Conservation (phyloP, 176 grass and related monocot species). For the Bolboschoenus planiculmis region DNA sequence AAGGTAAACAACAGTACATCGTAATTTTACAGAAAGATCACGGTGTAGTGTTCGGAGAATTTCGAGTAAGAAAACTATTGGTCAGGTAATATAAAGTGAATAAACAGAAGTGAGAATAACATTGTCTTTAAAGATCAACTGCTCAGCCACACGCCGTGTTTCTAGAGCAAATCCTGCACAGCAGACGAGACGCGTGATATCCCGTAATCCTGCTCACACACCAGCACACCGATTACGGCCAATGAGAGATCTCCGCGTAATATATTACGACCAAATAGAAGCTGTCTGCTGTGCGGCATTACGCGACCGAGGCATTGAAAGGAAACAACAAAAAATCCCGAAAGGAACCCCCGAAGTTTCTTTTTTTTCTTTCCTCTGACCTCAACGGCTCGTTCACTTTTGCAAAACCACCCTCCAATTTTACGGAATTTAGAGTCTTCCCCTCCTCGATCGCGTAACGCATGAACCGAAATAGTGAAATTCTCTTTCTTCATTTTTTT, state of each 20-base stretch:
- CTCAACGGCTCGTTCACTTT: slow-evolving; percentile 20
- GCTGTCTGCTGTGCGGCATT: not conserved
- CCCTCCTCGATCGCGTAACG: slow-evolving; percentile 14
- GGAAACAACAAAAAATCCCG: not conserved
- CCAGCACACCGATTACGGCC: not conserved
- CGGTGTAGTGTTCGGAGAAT: not conserved
- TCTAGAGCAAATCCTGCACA: slow-evolving; percentile 22
- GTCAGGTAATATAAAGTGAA: not conserved
- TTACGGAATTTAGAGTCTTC: slow-evolving; percentile 26
- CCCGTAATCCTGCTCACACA: not conserved
- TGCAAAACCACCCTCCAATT: not conserved
- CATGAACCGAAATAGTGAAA: slow-evolving; percentile 37
- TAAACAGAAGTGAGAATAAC: not conserved
- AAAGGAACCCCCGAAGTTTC: slow-evolving; percentile 25
- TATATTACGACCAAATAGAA: not conserved
- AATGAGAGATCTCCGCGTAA: not conserved
- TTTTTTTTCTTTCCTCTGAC: slow-evolving; percentile 12
- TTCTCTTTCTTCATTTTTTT: slow-evolving; percentile 1
- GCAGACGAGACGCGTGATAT: slow-evolving; percentile 22
- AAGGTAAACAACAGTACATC: not conserved
- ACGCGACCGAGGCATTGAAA: not conserved
- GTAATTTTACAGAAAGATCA: not conserved
- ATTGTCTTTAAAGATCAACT: not conserved
- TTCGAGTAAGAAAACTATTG: not conserved
- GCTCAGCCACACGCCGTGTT: slow-evolving; percentile 28